phyloP scores from a whole-genome alignment of 2,329 filamentous ascomycete species.

The Tolypocladium cylindrosporum region DNA sequence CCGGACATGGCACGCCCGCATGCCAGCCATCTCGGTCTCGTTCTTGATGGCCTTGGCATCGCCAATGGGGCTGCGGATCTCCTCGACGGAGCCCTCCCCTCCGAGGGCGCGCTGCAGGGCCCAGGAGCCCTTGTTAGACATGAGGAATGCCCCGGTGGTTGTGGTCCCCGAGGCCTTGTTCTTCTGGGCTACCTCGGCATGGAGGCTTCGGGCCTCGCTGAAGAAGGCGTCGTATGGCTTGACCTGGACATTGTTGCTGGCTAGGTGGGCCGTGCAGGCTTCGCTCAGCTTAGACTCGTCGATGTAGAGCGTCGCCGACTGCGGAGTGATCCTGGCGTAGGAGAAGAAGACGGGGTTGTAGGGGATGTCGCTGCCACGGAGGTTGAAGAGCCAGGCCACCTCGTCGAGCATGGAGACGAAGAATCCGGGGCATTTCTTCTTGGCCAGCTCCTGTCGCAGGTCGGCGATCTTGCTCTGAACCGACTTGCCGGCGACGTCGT shows the following conservation, averaged over 20 bases:
- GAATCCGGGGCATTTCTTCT: slow-evolving; percentile 79
- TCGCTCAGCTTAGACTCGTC: slow-evolving; percentile 67
- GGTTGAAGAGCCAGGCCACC: slow-evolving; percentile 96
- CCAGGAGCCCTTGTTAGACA: slow-evolving; percentile 90
- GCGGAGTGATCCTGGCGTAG: slow-evolving; percentile 79
- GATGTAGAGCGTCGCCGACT: slow-evolving; percentile 70
- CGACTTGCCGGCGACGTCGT: slow-evolving; percentile 71
- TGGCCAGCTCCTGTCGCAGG: slow-evolving; percentile 81
- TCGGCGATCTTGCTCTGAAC: slow-evolving; percentile 77
- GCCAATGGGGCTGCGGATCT: slow-evolving; percentile 74
- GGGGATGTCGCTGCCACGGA: slow-evolving; percentile 88
- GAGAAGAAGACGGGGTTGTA: slow-evolving; percentile 99
- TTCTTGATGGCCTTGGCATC: slow-evolving; percentile 96
- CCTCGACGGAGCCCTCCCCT: slow-evolving; percentile 76
- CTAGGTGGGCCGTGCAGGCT: slow-evolving; percentile 60
- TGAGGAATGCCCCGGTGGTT: slow-evolving; percentile 56
- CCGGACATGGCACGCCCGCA: slow-evolving; percentile 87
- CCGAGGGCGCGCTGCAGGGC: slow-evolving; percentile 79
- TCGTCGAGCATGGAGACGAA: slow-evolving; percentile 94
- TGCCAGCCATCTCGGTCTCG: slow-evolving; percentile 76
- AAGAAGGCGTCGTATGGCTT: slow-evolving; percentile 80
- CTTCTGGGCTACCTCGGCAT: slow-evolving; percentile 26
- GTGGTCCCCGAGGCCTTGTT: slow-evolving; percentile 20
- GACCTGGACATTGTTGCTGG: slow-evolving; percentile 57
- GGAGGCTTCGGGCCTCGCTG: slow-evolving; percentile 58